Evolutionary conservation across 352 stramenopile genomes (phyloP).

Genomic region (Globisporangium spiculum): DNA sequence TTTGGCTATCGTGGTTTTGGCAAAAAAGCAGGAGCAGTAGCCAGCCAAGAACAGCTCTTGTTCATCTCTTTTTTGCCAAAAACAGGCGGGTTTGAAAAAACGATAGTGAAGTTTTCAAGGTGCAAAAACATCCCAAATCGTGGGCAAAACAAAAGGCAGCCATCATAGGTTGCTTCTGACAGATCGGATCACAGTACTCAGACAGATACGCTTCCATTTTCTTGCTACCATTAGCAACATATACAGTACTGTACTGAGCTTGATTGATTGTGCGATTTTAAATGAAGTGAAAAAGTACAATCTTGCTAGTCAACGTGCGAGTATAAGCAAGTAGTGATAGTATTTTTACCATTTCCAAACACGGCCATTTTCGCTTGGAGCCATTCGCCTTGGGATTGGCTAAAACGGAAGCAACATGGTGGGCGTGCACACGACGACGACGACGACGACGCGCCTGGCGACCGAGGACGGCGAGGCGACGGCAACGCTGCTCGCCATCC

Average conservation of each 20-base stretch:
- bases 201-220: neutral
- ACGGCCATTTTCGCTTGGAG: neutral
- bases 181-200: neutral
- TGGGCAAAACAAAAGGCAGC: neutral
- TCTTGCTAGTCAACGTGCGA: neutral
- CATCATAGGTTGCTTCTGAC: constrained; percentile 1
- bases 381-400: neutral
- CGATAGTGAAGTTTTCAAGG: no score
- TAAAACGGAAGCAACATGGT: constrained; percentile 20
- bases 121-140: no score
- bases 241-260: neutral
- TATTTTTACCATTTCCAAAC: neutral
- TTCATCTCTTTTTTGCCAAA: no score
- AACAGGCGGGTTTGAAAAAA: no score
- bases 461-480: constrained; percentile 33
- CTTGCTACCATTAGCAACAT: neutral
- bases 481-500: constrained; percentile 27
- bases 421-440: constrained; percentile 49
- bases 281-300: neutral
- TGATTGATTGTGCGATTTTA: neutral
- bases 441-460: constrained; percentile 51
- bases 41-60: no score
- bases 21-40: no score
- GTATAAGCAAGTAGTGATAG: neutral
- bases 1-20: no score